Evolutionary conservation across 2,329 filamentous ascomycete genomes (phyloP), one percentile per base, ranked within the genome.

Genomic region (Tolypocladium tundrense): DNA sequence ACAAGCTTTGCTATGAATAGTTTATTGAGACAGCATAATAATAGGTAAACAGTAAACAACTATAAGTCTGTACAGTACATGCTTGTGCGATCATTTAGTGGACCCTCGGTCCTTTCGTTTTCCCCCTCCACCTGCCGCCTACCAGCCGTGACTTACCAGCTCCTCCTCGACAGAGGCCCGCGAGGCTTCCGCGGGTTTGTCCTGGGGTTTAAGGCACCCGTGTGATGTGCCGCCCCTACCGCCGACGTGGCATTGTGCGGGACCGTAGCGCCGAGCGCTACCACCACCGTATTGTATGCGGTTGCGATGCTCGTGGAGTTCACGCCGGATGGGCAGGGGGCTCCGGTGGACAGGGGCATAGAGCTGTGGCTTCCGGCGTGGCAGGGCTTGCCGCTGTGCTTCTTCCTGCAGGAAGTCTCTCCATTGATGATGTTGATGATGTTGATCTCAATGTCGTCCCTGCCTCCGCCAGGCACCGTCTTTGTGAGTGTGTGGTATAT

Each of bases 241-340:
- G 42, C n/a, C 35, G 42, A 14, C 8, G 54, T 39, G 35, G 6
- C 21, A 21, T 40, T 48, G 42, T 10, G 42, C 19, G 33, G 19
- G 8, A 40, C 10, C 5, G 8, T 14, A 33, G 45, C n/a, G 8
- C 10, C 4, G 8, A 70, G 63, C 7, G 71, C 73, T 58, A 69
- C 65, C 19, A 66, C 59, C n/a, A 74, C 63, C 1, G 72, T 75
- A 63, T 73, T 74, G 61, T 70, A 74, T 40, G 69, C 63, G 16
- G 72, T 73, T 13, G 66, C 60, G 31, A 71, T 65, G 48, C 66
- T 69, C 33, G 70, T 71, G 6, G 66, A 68, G 27, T 65, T 58
- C 14, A 63, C 58, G 54, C 58, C 61, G 3, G 56, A 52, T 16
- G 63, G 55, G 56, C 67, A 72, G 24, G 60, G 61, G 7, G 13